Evolutionary conservation across 148 eudicot species (phyloP).

Genomic region (Chenopodium suecicum): DNA sequence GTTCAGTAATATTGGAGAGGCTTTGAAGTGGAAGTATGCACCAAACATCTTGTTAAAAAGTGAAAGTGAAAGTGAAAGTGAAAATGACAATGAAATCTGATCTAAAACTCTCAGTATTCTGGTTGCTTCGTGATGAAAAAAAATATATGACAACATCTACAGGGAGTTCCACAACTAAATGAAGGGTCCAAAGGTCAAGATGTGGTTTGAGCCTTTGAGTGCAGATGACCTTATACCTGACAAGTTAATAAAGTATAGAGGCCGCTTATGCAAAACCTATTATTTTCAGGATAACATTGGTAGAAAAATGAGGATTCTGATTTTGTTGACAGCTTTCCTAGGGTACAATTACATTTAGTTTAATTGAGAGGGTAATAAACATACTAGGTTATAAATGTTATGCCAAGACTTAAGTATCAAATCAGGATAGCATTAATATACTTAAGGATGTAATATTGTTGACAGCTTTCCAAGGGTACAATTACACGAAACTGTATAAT

Average conservation of each 20-base stretch:
- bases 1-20: not conserved
- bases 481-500: not conserved
- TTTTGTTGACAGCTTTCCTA: not conserved
- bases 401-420: not conserved
- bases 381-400: not conserved
- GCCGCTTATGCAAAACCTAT: not conserved
- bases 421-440: not conserved
- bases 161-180: too few relatives aligned
- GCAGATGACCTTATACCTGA: not conserved
- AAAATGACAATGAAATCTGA: not conserved
- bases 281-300: not conserved
- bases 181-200: not conserved
- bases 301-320: not conserved
- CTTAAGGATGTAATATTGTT: not conserved
- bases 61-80: not conserved
- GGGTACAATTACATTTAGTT: not conserved
- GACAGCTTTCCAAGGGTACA: not conserved
- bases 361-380: not conserved
- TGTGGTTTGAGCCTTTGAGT: too few relatives aligned
- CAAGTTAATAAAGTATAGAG: not conserved
- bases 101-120: not conserved
- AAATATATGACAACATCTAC: not conserved
- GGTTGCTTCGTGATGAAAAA: not conserved
- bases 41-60: not conserved
- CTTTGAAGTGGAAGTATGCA: not conserved